Percentiles rank a stretch among this genome's conserved stretches.
Evolutionary conservation across 2,329 filamentous ascomycete genomes (phyloP).

Genomic region (Arthrobotrys conoides): DNA sequence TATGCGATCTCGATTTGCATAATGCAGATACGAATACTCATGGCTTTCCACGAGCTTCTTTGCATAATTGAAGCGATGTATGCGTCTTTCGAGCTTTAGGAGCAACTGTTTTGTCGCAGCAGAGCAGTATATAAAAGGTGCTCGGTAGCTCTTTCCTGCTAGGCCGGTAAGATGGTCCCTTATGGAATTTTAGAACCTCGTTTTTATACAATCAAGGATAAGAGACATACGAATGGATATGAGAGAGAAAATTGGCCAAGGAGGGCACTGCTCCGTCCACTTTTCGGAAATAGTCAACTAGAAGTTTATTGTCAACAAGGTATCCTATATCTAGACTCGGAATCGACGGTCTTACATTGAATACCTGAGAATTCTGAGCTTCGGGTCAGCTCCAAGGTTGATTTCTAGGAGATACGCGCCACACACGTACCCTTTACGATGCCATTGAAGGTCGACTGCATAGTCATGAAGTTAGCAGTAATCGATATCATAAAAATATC

Average conservation of each 20-base stretch:
- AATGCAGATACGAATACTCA: constrained; percentile 81
- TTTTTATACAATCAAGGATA: background rate
- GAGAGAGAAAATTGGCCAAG: constrained; percentile 88
- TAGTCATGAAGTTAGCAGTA: constrained; percentile 2
- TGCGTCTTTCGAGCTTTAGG: constrained; percentile 82
- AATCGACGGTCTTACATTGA: constrained; percentile 70
- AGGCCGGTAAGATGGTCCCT: constrained; percentile 89
- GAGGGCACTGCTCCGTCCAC: constrained; percentile 72
- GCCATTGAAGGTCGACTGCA: constrained; percentile 82
- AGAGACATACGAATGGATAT: constrained; percentile 76
- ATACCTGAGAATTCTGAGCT: constrained; percentile 81
- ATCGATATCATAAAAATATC: background rate
- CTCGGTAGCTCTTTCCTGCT: constrained; percentile 75
- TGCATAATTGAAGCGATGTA: constrained; percentile 84
- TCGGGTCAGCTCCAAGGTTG: background rate
- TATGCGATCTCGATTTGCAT: constrained; percentile 70
- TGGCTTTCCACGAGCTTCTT: constrained; percentile 82
- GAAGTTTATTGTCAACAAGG: background rate
- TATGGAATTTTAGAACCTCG: background rate
- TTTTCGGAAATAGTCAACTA: constrained; percentile 85
- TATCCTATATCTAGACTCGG: constrained; percentile 38
- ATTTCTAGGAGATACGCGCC: background rate
- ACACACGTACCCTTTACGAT: constrained; percentile 70
- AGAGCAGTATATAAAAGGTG: constrained; percentile 92
- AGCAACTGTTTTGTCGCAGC: constrained; percentile 84